Percentiles rank a stretch among this genome's conserved stretches.
phyloP scores from a whole-genome alignment of 2,329 filamentous ascomycete genomes.

The Fusarium protoensiforme region DNA sequence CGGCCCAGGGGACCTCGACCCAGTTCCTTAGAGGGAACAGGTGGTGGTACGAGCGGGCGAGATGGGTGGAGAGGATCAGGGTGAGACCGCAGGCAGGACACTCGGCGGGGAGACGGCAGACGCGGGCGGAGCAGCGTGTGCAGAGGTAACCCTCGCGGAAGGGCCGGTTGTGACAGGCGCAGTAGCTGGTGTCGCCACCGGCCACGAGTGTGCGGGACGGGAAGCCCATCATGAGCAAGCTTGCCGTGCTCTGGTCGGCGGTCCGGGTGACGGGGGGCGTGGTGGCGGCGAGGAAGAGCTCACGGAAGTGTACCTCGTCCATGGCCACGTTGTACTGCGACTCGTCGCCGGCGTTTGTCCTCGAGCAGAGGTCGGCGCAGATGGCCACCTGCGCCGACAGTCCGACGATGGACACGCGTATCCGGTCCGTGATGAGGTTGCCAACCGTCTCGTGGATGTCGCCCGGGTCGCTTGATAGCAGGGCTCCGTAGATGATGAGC shows the following conservation, averaged over 20 bases:
- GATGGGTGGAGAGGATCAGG: conserved; percentile 91
- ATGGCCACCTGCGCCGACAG: conserved; percentile 93
- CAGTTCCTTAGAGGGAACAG: conserved; percentile 91
- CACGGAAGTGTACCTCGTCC: conserved; percentile 80
- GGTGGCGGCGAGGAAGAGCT: conserved; percentile 88
- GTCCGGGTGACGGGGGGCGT: conserved; percentile 87
- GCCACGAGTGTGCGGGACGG: conserved; percentile 85
- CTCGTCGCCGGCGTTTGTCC: conserved; percentile 85
- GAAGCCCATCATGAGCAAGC: conserved; percentile 97
- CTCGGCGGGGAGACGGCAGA: conserved; percentile 89
- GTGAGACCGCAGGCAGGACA: conserved; percentile 93
- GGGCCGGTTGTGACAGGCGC: conserved; percentile 89
- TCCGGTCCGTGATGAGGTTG: conserved; percentile 81
- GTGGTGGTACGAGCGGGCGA: conserved; percentile 93
- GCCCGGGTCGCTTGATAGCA: conserved; percentile 90
- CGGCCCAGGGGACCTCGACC: conserved; percentile 87
- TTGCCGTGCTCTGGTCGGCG: conserved; percentile 66
- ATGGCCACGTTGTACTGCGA: conserved; percentile 84
- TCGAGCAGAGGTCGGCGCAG: conserved; percentile 87
- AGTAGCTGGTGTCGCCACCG: conserved; percentile 74
- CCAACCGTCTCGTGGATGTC: conserved; percentile 94
- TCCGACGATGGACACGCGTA: conserved; percentile 89
- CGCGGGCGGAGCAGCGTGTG: conserved; percentile 87
- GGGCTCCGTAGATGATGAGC: conserved; percentile 89
- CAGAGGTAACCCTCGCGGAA: conserved; percentile 89